Base-by-base conservation (phyloP, 257 asterid genomes). In the Nicotiana noctiflora region DNA sequence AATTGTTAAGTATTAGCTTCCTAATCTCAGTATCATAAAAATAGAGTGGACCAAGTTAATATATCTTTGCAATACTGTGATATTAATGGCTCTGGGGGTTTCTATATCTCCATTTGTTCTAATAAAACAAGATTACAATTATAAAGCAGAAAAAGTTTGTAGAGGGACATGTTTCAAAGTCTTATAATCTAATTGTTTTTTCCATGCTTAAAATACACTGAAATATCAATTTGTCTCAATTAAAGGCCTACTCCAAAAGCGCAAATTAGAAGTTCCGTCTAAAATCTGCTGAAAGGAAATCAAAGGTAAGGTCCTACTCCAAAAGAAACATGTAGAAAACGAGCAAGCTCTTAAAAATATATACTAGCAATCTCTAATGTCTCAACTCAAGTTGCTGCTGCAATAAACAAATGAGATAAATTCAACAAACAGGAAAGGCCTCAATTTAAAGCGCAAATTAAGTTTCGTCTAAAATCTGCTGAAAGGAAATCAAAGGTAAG, bases 381-480 rank as follows among this genome's bases (percentile, higher is more conserved):
- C 77, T 70, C 78, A 74, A 49, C 40, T 74, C 61, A 74, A 23
- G 44, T 49, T 72, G 61, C 79, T 46, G 44, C 61, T 74, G 23
- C 61, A 74, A 74, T 74, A 74, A 74, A 74, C 61, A 49, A 14
- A 49, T 2, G 12, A 59, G 25, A 13, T 18, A 27, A 49, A 67
- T 14, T 75, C 62, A 62, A 63, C 46, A 59, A 23, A 67, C 78
- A 31, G n/a, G 57, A 81, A 49, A 51, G 17, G 49, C 32, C 56
- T 12, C 72, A n/a, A n/a, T n/a, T n/a, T n/a, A n/a, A n/a, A n/a
- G n/a, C n/a, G n/a, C 37, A 72, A 46, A 21, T 13, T 10, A 10
- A 37, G 6, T 1, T 3, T 6, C 0, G 25, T 14, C 7, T 65
- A 65, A 32, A 31, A 8, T 8, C 14, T 8, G 40, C 14, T 1